Base-by-base conservation (phyloP, 345 rosid species). In the Combretum micranthum region DNA sequence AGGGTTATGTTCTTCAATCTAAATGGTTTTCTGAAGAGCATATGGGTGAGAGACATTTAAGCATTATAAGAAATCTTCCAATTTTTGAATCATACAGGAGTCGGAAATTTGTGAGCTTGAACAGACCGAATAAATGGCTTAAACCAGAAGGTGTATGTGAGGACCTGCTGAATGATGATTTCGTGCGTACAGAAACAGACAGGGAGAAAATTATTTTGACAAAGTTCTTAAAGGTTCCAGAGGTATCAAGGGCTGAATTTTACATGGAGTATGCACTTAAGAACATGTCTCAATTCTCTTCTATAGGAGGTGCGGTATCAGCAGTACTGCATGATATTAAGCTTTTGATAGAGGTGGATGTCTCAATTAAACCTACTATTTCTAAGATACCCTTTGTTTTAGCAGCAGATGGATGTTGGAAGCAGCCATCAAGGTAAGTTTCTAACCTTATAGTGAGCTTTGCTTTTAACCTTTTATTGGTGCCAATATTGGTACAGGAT, bases 1-100 rank as follows among this genome's bases (percentile, higher is more conserved):
- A 88, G 48, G 85, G 81, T 76, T 91, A 78, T 80, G 69, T 91
- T 80, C 86, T 91, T 70, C 98, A 91, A 74, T 82, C 91, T 25
- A 91, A 91, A 78, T 91, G 98, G 98, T 91, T 83, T 64, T 64
- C 67, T 70, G 86, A 84, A 61, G 88, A 85, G 60, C 69, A 71
- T 55, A 83, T 91, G 83, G 78, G 75, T 64, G 86, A 75, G 48
- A 55, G 61, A 25, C 93, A 84, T 61, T 73, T 80, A 60, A 74
- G 74, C 64, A 71, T 84, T 62, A 83, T 91, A 67, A 91, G 81
- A 67, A 80, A 71, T 66, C 84, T 91, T 63, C 98, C 98, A 42
- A 62, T 91, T 60, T 91, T 85, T 66, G 94, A 87, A 86, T 82
- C 96, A 17, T 83, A 77, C 67, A 77, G 57, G 82, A 85, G 73